phyloP scores from a whole-genome alignment of 2,329 filamentous ascomycete genomes.

The Podosphaera xanthii region DNA sequence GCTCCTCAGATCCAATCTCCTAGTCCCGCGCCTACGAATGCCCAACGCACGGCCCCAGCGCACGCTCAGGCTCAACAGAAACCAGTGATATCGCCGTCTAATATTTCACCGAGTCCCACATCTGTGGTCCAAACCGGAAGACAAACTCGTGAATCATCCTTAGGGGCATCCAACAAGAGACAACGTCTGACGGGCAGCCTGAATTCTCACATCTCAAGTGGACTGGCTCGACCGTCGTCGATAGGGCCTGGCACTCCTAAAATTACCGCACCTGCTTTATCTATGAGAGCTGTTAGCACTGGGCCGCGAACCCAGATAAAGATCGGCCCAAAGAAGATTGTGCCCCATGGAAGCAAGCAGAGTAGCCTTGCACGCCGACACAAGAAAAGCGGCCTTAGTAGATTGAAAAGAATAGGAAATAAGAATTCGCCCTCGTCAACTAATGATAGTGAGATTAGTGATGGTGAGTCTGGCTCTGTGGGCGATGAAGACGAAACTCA shows the following conservation, averaged over 20 bases:
- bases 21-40: background rate
- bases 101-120: constrained; percentile 36
- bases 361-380: constrained; percentile 13
- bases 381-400: constrained; percentile 35
- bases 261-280: constrained; percentile 15
- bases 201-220: constrained; percentile 28
- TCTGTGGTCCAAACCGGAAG: constrained; percentile 35
- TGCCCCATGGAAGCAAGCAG: constrained; percentile 15
- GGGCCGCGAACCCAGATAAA: constrained; percentile 26
- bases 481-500: constrained; percentile 24
- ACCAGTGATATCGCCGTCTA: constrained; percentile 12
- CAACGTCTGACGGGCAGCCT: constrained; percentile 21
- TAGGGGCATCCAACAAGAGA: constrained; percentile 37
- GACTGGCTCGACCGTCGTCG: constrained; percentile 37
- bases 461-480: constrained; percentile 32
- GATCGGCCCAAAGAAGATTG: constrained; percentile 16
- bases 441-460: constrained; percentile 41
- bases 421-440: constrained; percentile 40
- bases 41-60: constrained; percentile 5
- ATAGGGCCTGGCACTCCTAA: constrained; percentile 40
- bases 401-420: constrained; percentile 28
- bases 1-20: constrained; percentile 10
- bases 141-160: constrained; percentile 32
- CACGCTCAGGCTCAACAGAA: constrained; percentile 10
- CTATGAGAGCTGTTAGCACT: constrained; percentile 30